Conservation (phyloP, 2,329 filamentous ascomycete species). For the Esteya vermicola region DNA sequence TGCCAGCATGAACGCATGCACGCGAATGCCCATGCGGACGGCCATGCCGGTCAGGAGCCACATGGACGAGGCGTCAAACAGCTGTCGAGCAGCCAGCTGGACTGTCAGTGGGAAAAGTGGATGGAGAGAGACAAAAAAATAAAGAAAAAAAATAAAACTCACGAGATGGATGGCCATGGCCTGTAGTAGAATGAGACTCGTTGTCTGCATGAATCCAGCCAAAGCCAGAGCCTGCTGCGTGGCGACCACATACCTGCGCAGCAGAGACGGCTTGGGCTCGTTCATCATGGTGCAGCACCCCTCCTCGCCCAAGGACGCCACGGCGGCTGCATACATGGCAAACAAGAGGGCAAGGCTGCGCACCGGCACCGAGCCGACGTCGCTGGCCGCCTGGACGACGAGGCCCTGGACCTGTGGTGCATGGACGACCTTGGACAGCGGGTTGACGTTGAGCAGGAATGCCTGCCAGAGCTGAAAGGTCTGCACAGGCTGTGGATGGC, state of each 20-base stretch:
- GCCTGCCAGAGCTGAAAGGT: constrained; percentile 21
- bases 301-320: constrained; percentile 38
- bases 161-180: constrained; percentile 39
- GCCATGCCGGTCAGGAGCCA: constrained; percentile 47
- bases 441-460: constrained; percentile 36
- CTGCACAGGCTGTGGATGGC: constrained; percentile 20
- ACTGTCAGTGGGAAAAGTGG: neutral
- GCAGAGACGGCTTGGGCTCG: neutral
- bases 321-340: constrained; percentile 37
- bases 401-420: constrained; percentile 26
- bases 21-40: constrained; percentile 33
- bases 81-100: constrained; percentile 17
- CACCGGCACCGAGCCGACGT: constrained; percentile 6
- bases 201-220: constrained; percentile 40
- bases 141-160: constrained; percentile 4
- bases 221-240: constrained; percentile 40
- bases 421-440: constrained; percentile 36
- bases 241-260: constrained; percentile 24
- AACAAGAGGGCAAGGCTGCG: constrained; percentile 20
- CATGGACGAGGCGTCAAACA: constrained; percentile 31
- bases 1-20: constrained; percentile 28
- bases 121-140: neutral
- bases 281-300: constrained; percentile 16
- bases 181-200: constrained; percentile 41
- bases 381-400: constrained; percentile 8